Percentiles rank a stretch among this genome's conserved stretches.
These are phyloP conservation scores for Amaranthus cruentus DNA, from an alignment of 148 eudicot species.

Conservation along the genomic window DNA sequence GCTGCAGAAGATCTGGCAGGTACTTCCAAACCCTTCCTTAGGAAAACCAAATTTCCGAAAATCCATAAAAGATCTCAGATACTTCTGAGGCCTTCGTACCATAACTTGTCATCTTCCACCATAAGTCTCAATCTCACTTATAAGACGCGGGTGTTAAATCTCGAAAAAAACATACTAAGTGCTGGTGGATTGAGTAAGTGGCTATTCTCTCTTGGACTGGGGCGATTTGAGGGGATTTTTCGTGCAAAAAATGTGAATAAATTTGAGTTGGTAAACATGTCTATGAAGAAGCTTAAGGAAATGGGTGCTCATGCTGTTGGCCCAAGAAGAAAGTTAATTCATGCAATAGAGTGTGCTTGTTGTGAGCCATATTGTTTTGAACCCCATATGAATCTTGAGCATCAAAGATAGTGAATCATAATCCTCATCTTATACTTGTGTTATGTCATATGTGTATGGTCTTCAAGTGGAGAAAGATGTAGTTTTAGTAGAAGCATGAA, in stretches of 20 bases:
- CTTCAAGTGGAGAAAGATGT: no score
- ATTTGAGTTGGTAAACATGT: conserved; percentile 63
- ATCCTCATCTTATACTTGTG: no score
- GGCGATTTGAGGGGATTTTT: conserved; percentile 52
- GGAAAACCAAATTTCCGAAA: conserved; percentile 13
- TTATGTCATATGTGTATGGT: no score
- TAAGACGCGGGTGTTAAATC: conserved; percentile 56
- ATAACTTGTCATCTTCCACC: conserved; percentile 23
- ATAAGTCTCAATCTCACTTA: conserved; percentile 34
- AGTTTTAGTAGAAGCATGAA: no score
- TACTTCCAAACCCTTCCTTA: conserved; percentile 8
- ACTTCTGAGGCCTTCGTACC: conserved; percentile 25
- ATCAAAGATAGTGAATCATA: background rate
- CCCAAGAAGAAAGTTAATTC: conserved; percentile 90
- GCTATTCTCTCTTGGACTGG: conserved; percentile 73
- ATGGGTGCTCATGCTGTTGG: conserved; percentile 91
- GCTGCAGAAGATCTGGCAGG: conserved; percentile 3
- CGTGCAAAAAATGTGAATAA: conserved; percentile 42
- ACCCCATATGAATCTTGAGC: conserved; percentile 6
- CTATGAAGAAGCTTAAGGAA: conserved; percentile 85
- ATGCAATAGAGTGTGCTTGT: conserved; percentile 72
- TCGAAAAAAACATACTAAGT: conserved; percentile 63
- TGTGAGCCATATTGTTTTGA: conserved; percentile 44
- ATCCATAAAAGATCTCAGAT: conserved; percentile 16
- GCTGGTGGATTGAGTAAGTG: conserved; percentile 83